Base-by-base conservation (phyloP, 108 stramenopile species). In the Chaetoceros muelleri region DNA sequence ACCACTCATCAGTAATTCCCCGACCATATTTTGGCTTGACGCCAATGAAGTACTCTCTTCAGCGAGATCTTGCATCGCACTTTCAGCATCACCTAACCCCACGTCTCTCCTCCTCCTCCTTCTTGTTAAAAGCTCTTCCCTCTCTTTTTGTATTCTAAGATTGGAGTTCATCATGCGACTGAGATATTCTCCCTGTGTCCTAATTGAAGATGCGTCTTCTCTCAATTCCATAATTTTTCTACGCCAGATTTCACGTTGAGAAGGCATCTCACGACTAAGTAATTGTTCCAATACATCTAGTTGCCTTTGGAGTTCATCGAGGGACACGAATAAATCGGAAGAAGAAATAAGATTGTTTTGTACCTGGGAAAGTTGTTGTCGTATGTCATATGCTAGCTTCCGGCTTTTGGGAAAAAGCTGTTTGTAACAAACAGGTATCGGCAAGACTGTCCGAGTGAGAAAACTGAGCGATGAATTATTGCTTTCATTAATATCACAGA, bases 351-450 rank as follows among this genome's bases (percentile, higher is more conserved):
- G 34, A 26, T 79, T 81, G 67, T 89, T 84, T 57, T 90, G 85
- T 2, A 90, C 81, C 60, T 84, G 85, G 2, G 81, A 70, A 1
- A 90, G 69, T 52, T 87, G 89, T 58, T 90, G 89, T 48, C 85
- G 79, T 31, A 85, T 73, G 61, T 90, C 89, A 62, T 90, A 90
- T 28, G 84, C 79, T 2, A 90, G 70, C 58, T 90, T 90, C 52
- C 83, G 68, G 61, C 81, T 75, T 70, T 90, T 90, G 13, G 89
- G 89, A 66, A 90, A 90, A 0, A 90, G 59, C 71, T 90, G 58
- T 58, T 26, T 61, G 44, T 31, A 28, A 34, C 18, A 51, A 55
- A 56, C 34, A 2, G 25, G 28, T 10, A 30, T 22, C 31, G 5
- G n/a, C 5, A 31, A 22, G 19, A 52, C n/a, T 28, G 25, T 7